Evolutionary conservation across 805 yeast genomes (phyloP), one percentile per base, ranked within the genome.

Genomic region (Crinitomyces ghanaensis): DNA sequence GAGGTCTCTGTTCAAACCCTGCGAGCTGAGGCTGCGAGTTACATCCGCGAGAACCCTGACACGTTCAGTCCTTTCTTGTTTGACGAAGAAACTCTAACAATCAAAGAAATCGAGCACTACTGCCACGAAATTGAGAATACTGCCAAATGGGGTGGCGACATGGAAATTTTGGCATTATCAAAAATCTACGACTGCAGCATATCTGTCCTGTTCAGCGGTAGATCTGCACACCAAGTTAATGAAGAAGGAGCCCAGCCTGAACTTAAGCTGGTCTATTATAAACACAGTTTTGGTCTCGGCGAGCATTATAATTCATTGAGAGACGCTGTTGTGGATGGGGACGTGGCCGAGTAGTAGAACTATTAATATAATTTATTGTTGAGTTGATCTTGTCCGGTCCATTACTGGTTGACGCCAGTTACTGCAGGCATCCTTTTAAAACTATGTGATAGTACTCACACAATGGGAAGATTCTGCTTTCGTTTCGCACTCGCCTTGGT

Each of bases 111-210:
- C 19, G 76, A 70, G 24, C 71, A 70, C 15, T 91, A 91, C 53
- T 68, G 82, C 3, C 54, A 62, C 3, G 77, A 75, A 41, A 65
- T 88, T 37, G 79, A 70, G 38, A 62, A 54, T n/a, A 83, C 95
- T 0, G 75, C 93, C 0, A 71, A 81, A 64, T 88, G 98, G 98
- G 98, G 98, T 17, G 91, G 95, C 6, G 96, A 91, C 47, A 63
- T 84, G 62, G 98, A 88, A 60, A 74, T 88, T 13, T 55, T 82
- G 50, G 95, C 96, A 0, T 62, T 86, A 26, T 67, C 93, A 1
- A 66, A 72, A 38, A 72, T 70, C n/a, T 80, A 66, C 46, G 65
- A 76, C 38, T 74, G 81, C 44, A 81, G 85, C 0, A 72, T 88
- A n/a, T 65, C 75, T 30, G 76, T 88, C 7, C 63, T 77, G 59